phyloP scores from a whole-genome alignment of 2,329 filamentous ascomycete genomes.

The Pseudogymnoascus sp. region DNA sequence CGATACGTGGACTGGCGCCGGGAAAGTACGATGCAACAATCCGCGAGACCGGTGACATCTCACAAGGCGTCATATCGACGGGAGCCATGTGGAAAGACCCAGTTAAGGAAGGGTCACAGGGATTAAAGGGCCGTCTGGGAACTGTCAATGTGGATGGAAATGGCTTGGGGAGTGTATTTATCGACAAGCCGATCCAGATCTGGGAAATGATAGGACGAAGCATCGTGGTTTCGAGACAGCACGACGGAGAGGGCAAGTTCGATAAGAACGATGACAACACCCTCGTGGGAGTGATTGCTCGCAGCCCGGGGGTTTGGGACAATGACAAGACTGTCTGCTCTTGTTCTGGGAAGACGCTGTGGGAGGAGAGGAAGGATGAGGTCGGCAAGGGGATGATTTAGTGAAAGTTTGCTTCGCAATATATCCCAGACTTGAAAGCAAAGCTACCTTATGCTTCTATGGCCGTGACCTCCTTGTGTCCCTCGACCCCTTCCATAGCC shows the following conservation, averaged over 20 bases:
- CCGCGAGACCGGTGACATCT: slow-evolving; percentile 80
- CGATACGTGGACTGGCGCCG: slow-evolving; percentile 70
- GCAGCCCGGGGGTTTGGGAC: slow-evolving; percentile 97
- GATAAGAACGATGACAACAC: slow-evolving; percentile 74
- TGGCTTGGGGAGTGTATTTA: slow-evolving; percentile 71
- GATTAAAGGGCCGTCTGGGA: slow-evolving; percentile 60
- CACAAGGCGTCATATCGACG: slow-evolving; percentile 71
- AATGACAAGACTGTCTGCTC: slow-evolving; percentile 98
- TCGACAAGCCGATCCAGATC: slow-evolving; percentile 76
- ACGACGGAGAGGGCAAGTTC: slow-evolving; percentile 51
- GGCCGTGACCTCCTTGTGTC: background rate
- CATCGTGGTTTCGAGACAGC: slow-evolving; percentile 70
- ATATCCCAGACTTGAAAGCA: background rate
- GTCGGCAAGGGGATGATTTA: slow-evolving; percentile 83
- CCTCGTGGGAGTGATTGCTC: slow-evolving; percentile 84
- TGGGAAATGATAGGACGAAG: slow-evolving; percentile 96
- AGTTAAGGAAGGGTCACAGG: slow-evolving; percentile 31
- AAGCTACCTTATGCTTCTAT: background rate
- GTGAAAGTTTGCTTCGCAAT: slow-evolving; percentile 24
- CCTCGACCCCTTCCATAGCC: background rate
- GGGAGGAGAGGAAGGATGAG: slow-evolving; percentile 92
- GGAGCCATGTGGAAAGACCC: slow-evolving; percentile 67
- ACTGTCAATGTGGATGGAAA: slow-evolving; percentile 66
- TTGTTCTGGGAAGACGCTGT: slow-evolving; percentile 94
- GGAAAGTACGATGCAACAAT: slow-evolving; percentile 81